Evolutionary conservation across 140 eudicot genomes (phyloP).

Genomic region (Bidens hawaiensis): DNA sequence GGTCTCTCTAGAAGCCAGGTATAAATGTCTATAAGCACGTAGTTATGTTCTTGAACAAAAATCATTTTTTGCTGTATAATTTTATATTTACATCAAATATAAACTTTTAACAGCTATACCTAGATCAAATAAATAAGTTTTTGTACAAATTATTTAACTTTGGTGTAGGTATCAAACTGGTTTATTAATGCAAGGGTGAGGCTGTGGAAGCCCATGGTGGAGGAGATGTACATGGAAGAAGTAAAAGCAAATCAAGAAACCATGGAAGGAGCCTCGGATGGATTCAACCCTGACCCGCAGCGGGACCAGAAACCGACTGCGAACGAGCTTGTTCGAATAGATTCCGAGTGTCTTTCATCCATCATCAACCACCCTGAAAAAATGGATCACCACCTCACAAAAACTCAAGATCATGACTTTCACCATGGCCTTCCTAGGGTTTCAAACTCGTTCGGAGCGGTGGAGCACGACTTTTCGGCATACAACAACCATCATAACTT

Average conservation of each 20-base stretch:
- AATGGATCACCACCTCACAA: constrained; percentile 25
- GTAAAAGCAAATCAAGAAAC: constrained; percentile 53
- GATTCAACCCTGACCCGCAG: constrained; percentile 17
- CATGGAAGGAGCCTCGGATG: constrained; percentile 40
- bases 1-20: constrained; percentile 99
- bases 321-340: constrained; percentile 71
- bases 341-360: constrained; percentile 78
- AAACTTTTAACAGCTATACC: neutral
- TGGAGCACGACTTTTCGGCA: constrained; percentile 67
- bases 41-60: neutral
- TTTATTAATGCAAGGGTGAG: constrained; percentile 96
- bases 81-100: constrained; percentile 7
- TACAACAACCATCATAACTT: constrained; percentile 41
- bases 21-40: constrained; percentile 31
- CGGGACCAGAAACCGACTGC: constrained; percentile 56
- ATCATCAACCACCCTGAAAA: constrained; percentile 63
- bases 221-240: constrained; percentile 95
- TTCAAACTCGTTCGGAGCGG: constrained; percentile 49
- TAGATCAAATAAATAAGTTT: neutral
- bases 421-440: constrained; percentile 43
- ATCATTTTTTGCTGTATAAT: neutral
- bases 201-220: constrained; percentile 99
- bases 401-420: constrained; percentile 24
- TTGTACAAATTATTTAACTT: neutral
- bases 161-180: constrained; percentile 89